A percentile compares a stretch with the other conserved stretches of the same genome.
Conservation (phyloP, 2,329 filamentous ascomycete species). For the Monosporascus sp. region DNA sequence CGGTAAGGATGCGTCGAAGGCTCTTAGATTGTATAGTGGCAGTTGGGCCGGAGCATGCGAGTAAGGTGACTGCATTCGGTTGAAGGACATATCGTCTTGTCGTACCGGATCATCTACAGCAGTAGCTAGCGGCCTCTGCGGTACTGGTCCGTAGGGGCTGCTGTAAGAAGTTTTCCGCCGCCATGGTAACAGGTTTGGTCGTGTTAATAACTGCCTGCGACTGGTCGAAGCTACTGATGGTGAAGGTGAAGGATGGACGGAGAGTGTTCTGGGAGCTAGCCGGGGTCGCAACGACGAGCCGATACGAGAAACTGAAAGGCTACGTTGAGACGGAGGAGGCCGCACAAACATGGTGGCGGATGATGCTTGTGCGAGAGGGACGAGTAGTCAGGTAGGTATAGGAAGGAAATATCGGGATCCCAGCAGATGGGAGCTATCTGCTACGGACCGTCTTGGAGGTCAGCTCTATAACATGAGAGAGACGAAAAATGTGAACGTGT, state of each 20-base stretch:
- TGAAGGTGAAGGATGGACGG: conserved; percentile 8
- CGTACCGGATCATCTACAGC: conserved; percentile 20
- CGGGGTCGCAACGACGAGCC: conserved; percentile 15
- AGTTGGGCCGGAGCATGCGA: conserved; percentile 5
- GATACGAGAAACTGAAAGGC: conserved; percentile 18
- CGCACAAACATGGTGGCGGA: conserved; percentile 22
- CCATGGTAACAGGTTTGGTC: conserved; percentile 16
- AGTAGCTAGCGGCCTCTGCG: conserved; percentile 24
- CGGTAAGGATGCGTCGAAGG: conserved; percentile 39
- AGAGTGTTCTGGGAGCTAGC: conserved; percentile 11
- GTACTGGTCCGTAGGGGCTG: conserved; percentile 4
- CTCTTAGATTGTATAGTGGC: conserved; percentile 33
- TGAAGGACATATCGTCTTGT: conserved; percentile 15
- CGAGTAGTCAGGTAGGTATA: conserved; percentile 14
- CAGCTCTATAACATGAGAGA: not conserved
- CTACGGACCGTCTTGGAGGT: not conserved
- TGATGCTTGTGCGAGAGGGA: conserved; percentile 2
- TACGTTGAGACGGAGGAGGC: conserved; percentile 17
- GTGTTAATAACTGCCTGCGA: conserved; percentile 18
- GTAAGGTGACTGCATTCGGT: conserved; percentile 13
- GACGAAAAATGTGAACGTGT: not conserved
- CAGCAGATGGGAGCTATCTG: not conserved
- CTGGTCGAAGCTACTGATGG: conserved; percentile 1
- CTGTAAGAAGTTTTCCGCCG: conserved; percentile 14
- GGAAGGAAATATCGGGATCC: not conserved